A percentile compares a stretch with the other conserved stretches of the same genome.
phyloP scores from a whole-genome alignment of 2,329 filamentous ascomycete genomes.

The Grosmannia clavigera region DNA sequence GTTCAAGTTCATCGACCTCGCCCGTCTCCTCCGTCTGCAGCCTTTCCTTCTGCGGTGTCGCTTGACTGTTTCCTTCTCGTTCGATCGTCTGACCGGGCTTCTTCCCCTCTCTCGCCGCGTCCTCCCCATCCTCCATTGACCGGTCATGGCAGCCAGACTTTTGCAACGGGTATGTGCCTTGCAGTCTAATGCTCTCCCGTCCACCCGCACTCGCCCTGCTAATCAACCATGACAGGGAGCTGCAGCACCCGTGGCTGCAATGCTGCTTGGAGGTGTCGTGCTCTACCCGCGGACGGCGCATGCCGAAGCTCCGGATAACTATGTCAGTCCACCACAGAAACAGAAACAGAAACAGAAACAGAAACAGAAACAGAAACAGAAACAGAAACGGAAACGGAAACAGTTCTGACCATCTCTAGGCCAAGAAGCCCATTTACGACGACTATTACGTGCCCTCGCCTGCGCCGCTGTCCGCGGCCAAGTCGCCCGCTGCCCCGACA shows the following conservation, averaged over 20 bases:
- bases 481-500: constrained; percentile 2
- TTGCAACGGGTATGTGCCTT: constrained; percentile 36
- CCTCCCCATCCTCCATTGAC: not conserved
- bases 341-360: not conserved
- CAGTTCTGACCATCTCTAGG: constrained; percentile 16
- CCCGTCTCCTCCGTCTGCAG: not conserved
- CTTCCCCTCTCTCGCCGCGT: not conserved
- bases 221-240: constrained; percentile 27
- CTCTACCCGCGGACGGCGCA: constrained; percentile 34
- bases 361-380: too few relatives aligned
- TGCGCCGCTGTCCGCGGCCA: constrained; percentile 10
- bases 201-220: not conserved
- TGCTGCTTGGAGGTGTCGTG: constrained; percentile 35
- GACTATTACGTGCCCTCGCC: constrained; percentile 34
- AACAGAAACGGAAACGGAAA: not conserved
- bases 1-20: not conserved
- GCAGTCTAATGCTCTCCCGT: not conserved
- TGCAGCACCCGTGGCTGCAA: constrained; percentile 39
- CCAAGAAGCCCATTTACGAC: constrained; percentile 72
- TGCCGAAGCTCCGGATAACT: constrained; percentile 35
- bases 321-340: constrained; percentile 2
- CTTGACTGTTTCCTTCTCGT: not conserved
- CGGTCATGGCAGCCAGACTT: constrained; percentile 47
- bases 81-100: not conserved
- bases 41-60: not conserved